A percentile compares a stretch with the other conserved stretches of the same genome.
These are phyloP conservation scores for Leccinum pellstonianum DNA, from an alignment of 768 basidiomycete genomes.

Conservation along the genomic window DNA sequence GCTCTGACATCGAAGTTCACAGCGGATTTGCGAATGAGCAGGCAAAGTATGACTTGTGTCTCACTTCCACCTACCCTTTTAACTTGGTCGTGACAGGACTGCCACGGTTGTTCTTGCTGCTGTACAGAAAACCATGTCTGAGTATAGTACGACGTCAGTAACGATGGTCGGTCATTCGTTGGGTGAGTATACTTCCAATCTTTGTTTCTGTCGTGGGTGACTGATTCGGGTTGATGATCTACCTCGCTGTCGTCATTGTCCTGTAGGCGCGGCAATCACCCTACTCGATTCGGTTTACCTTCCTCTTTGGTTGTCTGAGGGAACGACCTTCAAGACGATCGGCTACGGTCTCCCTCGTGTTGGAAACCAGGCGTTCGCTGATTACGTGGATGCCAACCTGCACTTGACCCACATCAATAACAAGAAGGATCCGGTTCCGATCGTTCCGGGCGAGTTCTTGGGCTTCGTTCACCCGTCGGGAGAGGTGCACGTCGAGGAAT, in stretches of 20 bases:
- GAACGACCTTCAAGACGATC: background rate
- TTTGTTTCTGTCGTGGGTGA: too few relatives aligned
- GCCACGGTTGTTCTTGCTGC: conserved; percentile 43
- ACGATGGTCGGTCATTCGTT: conserved; percentile 47
- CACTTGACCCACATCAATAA: conserved; percentile 58
- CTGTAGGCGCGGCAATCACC: conserved; percentile 36
- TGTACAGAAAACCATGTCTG: conserved; percentile 41
- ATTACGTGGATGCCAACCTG: conserved; percentile 33
- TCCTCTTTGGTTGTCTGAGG: background rate
- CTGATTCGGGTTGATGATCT: background rate
- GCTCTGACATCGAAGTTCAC: conserved; percentile 42
- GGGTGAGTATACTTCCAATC: conserved; percentile 20
- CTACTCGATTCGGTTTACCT: conserved; percentile 11
- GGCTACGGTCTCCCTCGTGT: conserved; percentile 25
- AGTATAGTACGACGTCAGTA: conserved; percentile 36
- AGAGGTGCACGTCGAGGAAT: conserved; percentile 45
- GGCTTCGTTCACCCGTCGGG: conserved; percentile 41
- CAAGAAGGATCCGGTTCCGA: conserved; percentile 40
- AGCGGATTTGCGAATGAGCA: conserved; percentile 48
- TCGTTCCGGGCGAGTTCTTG: conserved; percentile 34
- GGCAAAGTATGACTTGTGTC: conserved; percentile 35
- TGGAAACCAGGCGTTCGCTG: background rate
- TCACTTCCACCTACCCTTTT: background rate
- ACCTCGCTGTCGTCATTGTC: background rate
- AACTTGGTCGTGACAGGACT: conserved; percentile 29